phyloP scores from a whole-genome alignment of 116 monocot genomes.

The Thalassia testudinum region DNA sequence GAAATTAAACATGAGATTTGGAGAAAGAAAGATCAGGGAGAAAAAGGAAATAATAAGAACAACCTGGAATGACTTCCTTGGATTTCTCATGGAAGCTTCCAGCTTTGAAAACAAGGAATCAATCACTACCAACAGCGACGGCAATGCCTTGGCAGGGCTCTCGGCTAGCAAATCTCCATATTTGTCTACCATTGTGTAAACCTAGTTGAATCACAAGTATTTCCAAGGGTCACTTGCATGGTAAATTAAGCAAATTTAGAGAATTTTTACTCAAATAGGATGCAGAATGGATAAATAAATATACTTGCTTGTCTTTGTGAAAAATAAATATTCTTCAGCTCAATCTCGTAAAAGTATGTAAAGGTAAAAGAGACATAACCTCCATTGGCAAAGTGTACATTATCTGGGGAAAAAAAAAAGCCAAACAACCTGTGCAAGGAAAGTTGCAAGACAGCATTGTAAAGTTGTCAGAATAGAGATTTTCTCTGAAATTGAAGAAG shows the following conservation, averaged over 20 bases:
- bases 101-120: slow-evolving; percentile 46
- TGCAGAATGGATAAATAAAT: neutral
- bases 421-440: slow-evolving; percentile 68
- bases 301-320: no score
- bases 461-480: slow-evolving; percentile 48
- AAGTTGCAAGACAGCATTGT: slow-evolving; percentile 53
- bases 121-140: slow-evolving; percentile 30
- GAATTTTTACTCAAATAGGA: neutral
- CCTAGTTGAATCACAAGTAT: slow-evolving; percentile 19
- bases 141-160: slow-evolving; percentile 40
- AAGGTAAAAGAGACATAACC: no score
- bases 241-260: no score
- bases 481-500: slow-evolving; percentile 46
- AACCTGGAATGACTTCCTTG: slow-evolving; percentile 44
- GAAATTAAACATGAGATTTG: neutral
- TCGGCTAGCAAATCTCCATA: slow-evolving; percentile 25
- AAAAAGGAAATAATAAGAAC: neutral
- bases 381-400: no score
- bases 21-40: neutral
- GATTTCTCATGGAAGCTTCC: slow-evolving; percentile 46
- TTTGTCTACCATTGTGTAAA: slow-evolving; percentile 62
- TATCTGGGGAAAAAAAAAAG: no score
- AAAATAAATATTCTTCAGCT: no score
- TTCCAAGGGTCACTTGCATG: no score
- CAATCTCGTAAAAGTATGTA: no score